These are phyloP conservation scores for Aureobasidium sp. DNA, from an alignment of 2,329 filamentous ascomycete genomes.

Conservation along the genomic window DNA sequence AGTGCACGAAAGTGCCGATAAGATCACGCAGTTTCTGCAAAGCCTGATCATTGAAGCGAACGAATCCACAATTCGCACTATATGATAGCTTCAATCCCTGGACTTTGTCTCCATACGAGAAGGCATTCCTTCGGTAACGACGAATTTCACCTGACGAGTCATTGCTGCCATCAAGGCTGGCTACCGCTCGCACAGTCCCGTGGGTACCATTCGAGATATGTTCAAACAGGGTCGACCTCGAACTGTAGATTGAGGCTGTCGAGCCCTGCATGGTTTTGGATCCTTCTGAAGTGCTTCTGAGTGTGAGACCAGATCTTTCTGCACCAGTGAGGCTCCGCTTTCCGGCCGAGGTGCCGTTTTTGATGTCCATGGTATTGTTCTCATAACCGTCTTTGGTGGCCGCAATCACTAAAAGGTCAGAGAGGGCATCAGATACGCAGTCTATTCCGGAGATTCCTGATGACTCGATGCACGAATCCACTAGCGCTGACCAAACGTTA, in stretches of 20 bases:
- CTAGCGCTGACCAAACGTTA: not conserved
- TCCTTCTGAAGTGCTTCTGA: not conserved
- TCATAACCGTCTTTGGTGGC: not conserved
- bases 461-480: not conserved
- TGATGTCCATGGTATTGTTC: not conserved
- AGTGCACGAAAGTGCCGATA: not conserved
- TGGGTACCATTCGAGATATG: slow-evolving; percentile 3
- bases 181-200: not conserved
- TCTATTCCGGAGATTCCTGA: not conserved
- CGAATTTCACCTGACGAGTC: not conserved
- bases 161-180: not conserved
- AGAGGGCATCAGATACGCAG: slow-evolving; percentile 1
- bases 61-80: not conserved
- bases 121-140: not conserved
- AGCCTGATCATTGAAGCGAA: not conserved
- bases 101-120: not conserved
- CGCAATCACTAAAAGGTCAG: not conserved
- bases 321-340: not conserved
- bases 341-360: not conserved
- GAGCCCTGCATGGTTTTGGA: not conserved
- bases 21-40: not conserved
- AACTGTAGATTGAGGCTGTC: not conserved
- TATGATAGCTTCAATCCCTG: slow-evolving; percentile 4
- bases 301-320: not conserved
- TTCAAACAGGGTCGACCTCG: not conserved